Evolutionary conservation across 2,329 filamentous ascomycete species (phyloP).

Genomic region (Stagonosporopsis vannaccii): DNA sequence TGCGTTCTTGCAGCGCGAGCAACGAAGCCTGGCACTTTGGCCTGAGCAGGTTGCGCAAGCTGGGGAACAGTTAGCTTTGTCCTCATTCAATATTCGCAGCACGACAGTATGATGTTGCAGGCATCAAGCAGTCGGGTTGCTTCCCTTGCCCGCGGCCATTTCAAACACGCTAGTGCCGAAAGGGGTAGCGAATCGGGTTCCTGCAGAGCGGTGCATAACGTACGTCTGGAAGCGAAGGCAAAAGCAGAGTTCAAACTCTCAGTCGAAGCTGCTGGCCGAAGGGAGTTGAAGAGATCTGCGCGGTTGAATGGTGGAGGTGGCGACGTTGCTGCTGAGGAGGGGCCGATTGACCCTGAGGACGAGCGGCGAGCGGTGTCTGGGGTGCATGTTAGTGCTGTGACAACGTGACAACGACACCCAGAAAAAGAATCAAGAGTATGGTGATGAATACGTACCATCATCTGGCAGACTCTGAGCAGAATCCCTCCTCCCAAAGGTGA

Average conservation of each 20-base stretch:
- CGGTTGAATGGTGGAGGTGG: conserved; percentile 33
- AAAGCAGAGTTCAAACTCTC: conserved; percentile 34
- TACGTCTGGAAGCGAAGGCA: conserved; percentile 34
- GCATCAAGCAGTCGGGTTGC: conserved; percentile 11
- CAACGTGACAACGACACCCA: not conserved
- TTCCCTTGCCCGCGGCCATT: conserved; percentile 3
- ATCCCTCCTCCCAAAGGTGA: conserved; percentile 35
- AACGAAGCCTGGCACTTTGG: conserved; percentile 42
- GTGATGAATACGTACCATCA: conserved; percentile 27
- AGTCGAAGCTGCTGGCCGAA: conserved; percentile 35
- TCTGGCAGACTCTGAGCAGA: conserved; percentile 35
- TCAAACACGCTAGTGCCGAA: conserved; percentile 22
- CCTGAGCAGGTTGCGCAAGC: conserved; percentile 37
- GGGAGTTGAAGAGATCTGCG: conserved; percentile 32
- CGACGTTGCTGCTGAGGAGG: conserved; percentile 26
- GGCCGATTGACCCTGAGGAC: conserved; percentile 31
- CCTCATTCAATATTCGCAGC: not conserved
- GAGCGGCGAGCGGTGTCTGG: conserved; percentile 30
- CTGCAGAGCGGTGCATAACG: conserved; percentile 37
- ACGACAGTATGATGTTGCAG: not conserved
- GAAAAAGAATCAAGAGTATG: not conserved
- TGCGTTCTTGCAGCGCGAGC: conserved; percentile 57
- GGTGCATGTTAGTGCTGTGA: conserved; percentile 17
- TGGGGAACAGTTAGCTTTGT: conserved; percentile 14
- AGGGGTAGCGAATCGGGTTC: conserved; percentile 33